Evolutionary conservation across 148 eudicot species (phyloP), one percentile per base, ranked within the genome.

Genomic region (Diospyros kaki): DNA sequence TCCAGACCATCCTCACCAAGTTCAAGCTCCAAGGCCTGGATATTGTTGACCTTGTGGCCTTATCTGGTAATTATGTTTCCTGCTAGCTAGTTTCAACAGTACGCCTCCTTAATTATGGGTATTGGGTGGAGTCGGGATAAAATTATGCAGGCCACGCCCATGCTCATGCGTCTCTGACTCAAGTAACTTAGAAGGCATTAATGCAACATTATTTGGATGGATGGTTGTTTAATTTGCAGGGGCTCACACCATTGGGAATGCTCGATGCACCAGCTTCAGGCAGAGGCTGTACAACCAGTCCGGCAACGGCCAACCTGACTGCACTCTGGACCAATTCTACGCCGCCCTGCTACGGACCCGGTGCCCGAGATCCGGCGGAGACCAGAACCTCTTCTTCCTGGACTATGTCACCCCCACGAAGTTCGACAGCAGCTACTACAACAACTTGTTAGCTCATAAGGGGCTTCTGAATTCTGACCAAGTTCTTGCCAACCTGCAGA

Each of bases 231-330:
- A 28, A 28, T 38, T 0, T 74, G 42, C 78, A 94, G 98, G 98
- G 64, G 87, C 91, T 71, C 98, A 94, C 88, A 94, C 97, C 52
- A 91, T 94, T 71, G 98, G 98, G 18, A 67, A 87, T 71, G 75
- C 98, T 67, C 85, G 98, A 77, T 94, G 98, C 81, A 81, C 86
- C 61, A 91, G 81, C 86, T 91, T 94, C 93, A 94, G 90, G 80
- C 97, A 94, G 75, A 89, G 98, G 85, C 91, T 94, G 2, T 94
- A 94, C 93, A 84, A 84, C 84, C 93, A 94, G 64, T 58, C 86
- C 0, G 84, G 84, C 40, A 89, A 87, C 17, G 92, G 89, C 12
- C 64, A 59, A 17, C 86, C 97, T 0, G 97, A 94, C 69, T 66
- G 12, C 11, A 75, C 93, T 0, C 71, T 94, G 2, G 86, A 83